These are phyloP conservation scores for Tubosaeta brunneosetosa DNA, from an alignment of 768 basidiomycete genomes.

Conservation along the genomic window DNA sequence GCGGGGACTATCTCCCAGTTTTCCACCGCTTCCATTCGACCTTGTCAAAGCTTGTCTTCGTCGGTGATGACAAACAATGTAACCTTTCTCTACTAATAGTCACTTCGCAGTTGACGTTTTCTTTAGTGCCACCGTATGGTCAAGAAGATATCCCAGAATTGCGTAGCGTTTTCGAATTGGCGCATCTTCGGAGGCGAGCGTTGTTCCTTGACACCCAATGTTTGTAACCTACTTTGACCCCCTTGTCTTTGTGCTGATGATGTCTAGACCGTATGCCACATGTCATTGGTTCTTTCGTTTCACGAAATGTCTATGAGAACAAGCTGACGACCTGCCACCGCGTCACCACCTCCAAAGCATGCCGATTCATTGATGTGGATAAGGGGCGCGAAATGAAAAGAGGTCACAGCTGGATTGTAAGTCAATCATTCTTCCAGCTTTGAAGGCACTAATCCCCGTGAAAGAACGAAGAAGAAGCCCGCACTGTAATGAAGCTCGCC, in stretches of 20 bases:
- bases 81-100: neutral
- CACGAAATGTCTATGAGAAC: conserved; percentile 53
- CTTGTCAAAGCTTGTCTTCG: conserved; percentile 34
- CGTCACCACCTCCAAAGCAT: conserved; percentile 31
- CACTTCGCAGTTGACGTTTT: neutral
- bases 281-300: conserved; percentile 68
- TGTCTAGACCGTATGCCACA: conserved; percentile 75
- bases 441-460: conserved; percentile 1
- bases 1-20: conserved; percentile 37
- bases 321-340: conserved; percentile 55
- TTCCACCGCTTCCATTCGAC: conserved; percentile 24
- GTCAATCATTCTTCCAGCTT: neutral
- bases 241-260: neutral
- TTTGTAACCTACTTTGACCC: conserved; percentile 29
- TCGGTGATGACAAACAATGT: conserved; percentile 40
- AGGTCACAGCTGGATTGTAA: conserved; percentile 36
- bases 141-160: conserved; percentile 63
- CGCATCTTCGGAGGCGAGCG: conserved; percentile 46
- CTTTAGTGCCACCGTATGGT: conserved; percentile 71
- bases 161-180: conserved; percentile 69
- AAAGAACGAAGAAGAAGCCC: conserved; percentile 58
- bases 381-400: conserved; percentile 27
- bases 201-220: conserved; percentile 71
- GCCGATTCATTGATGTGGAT: conserved; percentile 37
- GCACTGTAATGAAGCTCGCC: conserved; percentile 52